Evolutionary conservation across 176 grass and related monocot genomes (phyloP).

Genomic region (Chrysopogon serrulatus): DNA sequence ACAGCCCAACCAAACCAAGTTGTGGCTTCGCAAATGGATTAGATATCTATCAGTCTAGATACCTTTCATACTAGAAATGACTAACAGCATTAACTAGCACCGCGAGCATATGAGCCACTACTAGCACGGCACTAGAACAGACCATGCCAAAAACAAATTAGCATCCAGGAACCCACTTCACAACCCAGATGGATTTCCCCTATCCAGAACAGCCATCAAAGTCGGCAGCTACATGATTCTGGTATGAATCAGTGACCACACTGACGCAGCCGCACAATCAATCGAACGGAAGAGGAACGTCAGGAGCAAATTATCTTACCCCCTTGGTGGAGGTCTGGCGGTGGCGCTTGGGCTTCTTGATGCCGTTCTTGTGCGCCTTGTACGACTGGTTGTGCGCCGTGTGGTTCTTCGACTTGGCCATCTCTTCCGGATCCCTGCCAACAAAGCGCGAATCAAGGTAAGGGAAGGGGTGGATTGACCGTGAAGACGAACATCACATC

Average conservation of each 20-base stretch:
- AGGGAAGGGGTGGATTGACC: not conserved
- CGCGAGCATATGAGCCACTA: not conserved
- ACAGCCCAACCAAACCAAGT: no score
- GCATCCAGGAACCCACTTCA: not conserved
- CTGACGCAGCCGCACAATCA: not conserved
- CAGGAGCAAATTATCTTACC: conserved; percentile 13
- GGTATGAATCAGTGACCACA: not conserved
- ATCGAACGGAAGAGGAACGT: not conserved
- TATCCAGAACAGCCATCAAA: not conserved
- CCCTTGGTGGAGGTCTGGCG: conserved; percentile 84
- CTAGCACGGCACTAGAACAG: not conserved
- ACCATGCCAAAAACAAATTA: not conserved
- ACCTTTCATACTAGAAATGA: not conserved
- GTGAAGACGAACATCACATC: not conserved
- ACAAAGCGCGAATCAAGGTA: not conserved
- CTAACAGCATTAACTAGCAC: not conserved
- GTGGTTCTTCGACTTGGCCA: conserved; percentile 98
- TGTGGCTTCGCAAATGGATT: not conserved
- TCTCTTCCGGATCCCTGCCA: conserved; percentile 4
- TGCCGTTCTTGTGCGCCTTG: conserved; percentile 90
- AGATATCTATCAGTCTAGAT: no score
- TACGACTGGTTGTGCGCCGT: conserved; percentile 87
- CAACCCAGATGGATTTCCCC: not conserved
- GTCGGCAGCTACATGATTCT: not conserved
- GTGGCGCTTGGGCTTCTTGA: conserved; percentile 85